These are phyloP conservation scores for Dicorynia guianensis DNA, from an alignment of 306 rosid genomes.

Conservation along the genomic window DNA sequence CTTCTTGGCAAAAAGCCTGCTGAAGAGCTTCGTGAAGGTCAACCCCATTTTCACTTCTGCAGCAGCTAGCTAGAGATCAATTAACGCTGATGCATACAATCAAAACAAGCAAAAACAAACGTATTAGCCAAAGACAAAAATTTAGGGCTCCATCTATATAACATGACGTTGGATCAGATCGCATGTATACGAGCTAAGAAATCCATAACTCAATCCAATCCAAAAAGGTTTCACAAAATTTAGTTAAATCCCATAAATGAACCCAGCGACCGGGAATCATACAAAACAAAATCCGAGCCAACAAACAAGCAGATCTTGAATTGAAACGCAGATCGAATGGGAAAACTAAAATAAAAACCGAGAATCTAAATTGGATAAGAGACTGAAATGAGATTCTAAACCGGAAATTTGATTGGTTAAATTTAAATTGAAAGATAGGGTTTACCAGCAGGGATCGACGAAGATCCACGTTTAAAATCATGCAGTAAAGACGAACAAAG, in stretches of 20 bases:
- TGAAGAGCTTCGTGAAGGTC: constrained; percentile 90
- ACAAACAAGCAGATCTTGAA: constrained; percentile 13
- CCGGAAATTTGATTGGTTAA: background rate
- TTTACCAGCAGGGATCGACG: background rate
- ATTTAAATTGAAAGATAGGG: background rate
- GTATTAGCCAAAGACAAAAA: background rate
- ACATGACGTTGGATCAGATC: background rate
- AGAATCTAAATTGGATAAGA: background rate
- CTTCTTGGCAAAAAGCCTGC: constrained; percentile 89
- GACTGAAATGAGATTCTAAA: too few species aligned
- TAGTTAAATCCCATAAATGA: background rate
- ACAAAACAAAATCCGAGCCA: background rate
- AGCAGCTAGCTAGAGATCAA: constrained; percentile 41
- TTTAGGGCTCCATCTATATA: background rate
- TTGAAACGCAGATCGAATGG: background rate
- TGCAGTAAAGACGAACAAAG: background rate
- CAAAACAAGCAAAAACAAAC: background rate
- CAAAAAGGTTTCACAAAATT: background rate
- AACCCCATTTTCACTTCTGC: constrained; percentile 68
- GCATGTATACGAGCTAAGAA: background rate
- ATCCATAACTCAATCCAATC: background rate
- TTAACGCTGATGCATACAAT: constrained; percentile 40
- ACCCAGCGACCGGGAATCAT: background rate
- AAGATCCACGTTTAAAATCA: constrained; percentile 1
- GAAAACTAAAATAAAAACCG: background rate